These are phyloP conservation scores for Planoprotostelium fungivorum DNA, from an alignment of 78 protist genomes.

Conservation along the genomic window DNA sequence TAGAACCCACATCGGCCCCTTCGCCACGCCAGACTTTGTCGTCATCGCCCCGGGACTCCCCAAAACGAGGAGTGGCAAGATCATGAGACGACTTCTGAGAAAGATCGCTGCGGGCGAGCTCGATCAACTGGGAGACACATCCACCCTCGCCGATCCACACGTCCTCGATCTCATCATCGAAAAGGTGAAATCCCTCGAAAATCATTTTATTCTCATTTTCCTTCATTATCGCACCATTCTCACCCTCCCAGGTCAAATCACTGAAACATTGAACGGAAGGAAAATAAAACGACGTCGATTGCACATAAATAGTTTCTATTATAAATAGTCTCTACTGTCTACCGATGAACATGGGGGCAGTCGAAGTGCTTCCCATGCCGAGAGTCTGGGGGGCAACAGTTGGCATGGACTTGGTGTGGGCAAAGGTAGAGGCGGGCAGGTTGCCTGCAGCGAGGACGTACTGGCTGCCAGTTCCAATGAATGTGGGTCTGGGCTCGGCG, in stretches of 20 bases:
- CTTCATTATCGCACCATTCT: no score
- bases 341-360: no score
- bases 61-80: slow-evolving; percentile 89
- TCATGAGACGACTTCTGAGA: slow-evolving; percentile 85
- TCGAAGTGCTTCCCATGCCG: no score
- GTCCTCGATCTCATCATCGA: slow-evolving; percentile 34
- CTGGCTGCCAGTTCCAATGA: not conserved
- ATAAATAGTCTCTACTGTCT: no score
- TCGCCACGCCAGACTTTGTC: slow-evolving; percentile 70
- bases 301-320: no score
- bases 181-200: no score
- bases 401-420: not conserved
- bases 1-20: slow-evolving; percentile 56
- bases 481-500: not conserved
- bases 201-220: no score
- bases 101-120: slow-evolving; percentile 75
- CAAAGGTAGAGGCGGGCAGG: not conserved
- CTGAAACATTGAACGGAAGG: no score
- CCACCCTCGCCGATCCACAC: slow-evolving; percentile 83
- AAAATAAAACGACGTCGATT: no score
- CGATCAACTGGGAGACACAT: slow-evolving; percentile 66
- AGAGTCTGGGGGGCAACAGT: not conserved
- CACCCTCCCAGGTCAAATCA: no score
- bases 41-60: slow-evolving; percentile 73
- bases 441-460: not conserved